Evolutionary conservation across 1,284 basidiomycete genomes (phyloP), one percentile per base, ranked within the genome.

Genomic region (Cystobasidiaceae sp.): DNA sequence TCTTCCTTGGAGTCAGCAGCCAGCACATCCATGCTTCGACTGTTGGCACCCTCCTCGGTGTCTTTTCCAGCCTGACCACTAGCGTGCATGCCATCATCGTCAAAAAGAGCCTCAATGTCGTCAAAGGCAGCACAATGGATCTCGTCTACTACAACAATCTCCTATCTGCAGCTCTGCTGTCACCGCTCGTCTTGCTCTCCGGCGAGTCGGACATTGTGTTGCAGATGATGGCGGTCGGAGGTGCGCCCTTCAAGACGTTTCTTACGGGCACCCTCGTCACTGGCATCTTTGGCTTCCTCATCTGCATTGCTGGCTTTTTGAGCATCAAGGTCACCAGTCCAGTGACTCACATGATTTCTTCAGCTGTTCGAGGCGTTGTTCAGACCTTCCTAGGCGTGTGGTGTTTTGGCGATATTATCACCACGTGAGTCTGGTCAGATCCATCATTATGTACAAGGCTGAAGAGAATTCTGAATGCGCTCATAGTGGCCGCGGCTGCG

Each of bases 271-370:
- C 89, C 2, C 52, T 81, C 17, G 83, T 92, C 69, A 92, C 90
- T 0, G 90, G 89, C 39, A 78, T 82, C 17, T 79, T 93, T 66
- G 90, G 90, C 8, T 93, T 93, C 81, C 78, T 90, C 71, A 91
- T 93, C 84, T 88, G 87, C 78, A 84, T 93, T 66, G 90, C 90
- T n/a, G 88, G 88, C 68, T 78, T 90, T 62, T 81, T 93, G 48
- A 89, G 87, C 28, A 92, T 93, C 80, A 90, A 93, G 76, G 86
- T 93, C 67, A 93, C 90, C 2, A 92, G 89, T 1, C 90, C 90
- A 15, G 89, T 92, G 74, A 91, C 90, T 1, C 90, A 93, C 76
- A 93, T 93, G 90, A 81, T 92, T 32, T 90, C 88, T 25, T 34
- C 60, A 85, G 86, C 86, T 39, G 85, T 85, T 19, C 81, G 85